Conservation (phyloP, 2,329 filamentous ascomycete species). For the Epichloe elymi region DNA sequence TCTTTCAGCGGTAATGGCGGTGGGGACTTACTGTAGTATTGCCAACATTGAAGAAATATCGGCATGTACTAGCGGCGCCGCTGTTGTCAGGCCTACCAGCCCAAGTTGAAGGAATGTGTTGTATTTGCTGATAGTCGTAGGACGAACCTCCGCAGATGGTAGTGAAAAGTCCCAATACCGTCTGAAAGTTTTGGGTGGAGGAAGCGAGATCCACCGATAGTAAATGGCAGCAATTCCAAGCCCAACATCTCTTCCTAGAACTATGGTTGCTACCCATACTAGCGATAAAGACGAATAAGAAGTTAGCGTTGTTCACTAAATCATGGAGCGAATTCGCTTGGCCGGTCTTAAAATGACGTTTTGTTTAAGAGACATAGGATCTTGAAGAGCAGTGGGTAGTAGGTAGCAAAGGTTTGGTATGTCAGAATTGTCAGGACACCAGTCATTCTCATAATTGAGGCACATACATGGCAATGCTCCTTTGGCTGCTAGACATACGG, state of each 20-base stretch:
- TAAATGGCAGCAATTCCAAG: constrained; percentile 81
- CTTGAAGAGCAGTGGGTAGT: not conserved
- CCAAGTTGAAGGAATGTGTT: constrained; percentile 88
- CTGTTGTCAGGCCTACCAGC: constrained; percentile 73
- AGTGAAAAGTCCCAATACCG: constrained; percentile 97
- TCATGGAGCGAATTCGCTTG: not conserved
- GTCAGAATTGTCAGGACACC: not conserved
- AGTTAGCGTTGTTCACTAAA: not conserved
- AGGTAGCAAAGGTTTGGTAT: not conserved
- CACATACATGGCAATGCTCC: constrained; percentile 63
- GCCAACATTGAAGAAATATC: constrained; percentile 42
- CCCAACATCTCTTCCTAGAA: constrained; percentile 76
- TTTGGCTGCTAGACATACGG: constrained; percentile 71
- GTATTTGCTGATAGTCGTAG: constrained; percentile 75
- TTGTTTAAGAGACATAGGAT: not conserved
- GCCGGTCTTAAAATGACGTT: not conserved
- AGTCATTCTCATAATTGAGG: not conserved
- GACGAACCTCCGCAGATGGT: constrained; percentile 71
- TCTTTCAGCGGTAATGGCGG: not conserved
- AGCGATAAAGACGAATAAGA: not conserved
- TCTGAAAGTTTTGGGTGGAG: constrained; percentile 79
- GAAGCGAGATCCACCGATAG: constrained; percentile 89
- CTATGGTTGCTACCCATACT: constrained; percentile 83
- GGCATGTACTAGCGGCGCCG: constrained; percentile 58
- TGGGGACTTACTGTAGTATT: constrained; percentile 46